Base-by-base conservation (phyloP, 1,139 yeast species). In the Saccharomyces hybrid region DNA sequence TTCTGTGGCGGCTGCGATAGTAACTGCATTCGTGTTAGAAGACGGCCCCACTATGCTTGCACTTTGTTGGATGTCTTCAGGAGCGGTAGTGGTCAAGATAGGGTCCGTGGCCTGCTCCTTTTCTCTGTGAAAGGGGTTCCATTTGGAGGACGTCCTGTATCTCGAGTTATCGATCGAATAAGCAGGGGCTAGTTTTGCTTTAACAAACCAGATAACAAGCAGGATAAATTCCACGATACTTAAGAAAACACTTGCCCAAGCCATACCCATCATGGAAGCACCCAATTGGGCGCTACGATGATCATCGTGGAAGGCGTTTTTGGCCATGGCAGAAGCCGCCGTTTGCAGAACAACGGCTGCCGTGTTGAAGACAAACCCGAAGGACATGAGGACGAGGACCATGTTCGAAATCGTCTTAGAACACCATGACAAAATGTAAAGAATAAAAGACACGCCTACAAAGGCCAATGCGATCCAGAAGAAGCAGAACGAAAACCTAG, bases 401-500 rank as follows among this genome's bases (percentile, higher is more conserved):
- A 83, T 77, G 67, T 78, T 77, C 66, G 81, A 81, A 68, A 83
- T 75, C 13, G 76, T 64, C 28, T 59, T 57, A 57, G 81, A 78
- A 58, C 73, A 73, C 61, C 73, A 63, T 19, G 78, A 62, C 58
- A 76, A 66, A 50, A 78, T 62, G 52, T 74, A 70, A 51, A 78
- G 69, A 28, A 79, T 60, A 51, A 77, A 69, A 2, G 78, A 66
- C 52, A 79, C 73, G 64, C 79, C 81, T 56, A 78, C 66, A 69
- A 86, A 84, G 42, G 81, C 78, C 59, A 86, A 74, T 2, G 87
- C 80, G 59, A 83, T 70, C 69, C 86, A 73, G 60, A 82, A 76
- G 71, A 83, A 81, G 56, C 86, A 83, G 75, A 86, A 86, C 4
- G 85, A 74, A 63, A 86, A 85, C 71, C 91, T 79, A 23, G 88